Evolutionary conservation across 73 alveolate species (phyloP).

Genomic region (Loxodes magnus): DNA sequence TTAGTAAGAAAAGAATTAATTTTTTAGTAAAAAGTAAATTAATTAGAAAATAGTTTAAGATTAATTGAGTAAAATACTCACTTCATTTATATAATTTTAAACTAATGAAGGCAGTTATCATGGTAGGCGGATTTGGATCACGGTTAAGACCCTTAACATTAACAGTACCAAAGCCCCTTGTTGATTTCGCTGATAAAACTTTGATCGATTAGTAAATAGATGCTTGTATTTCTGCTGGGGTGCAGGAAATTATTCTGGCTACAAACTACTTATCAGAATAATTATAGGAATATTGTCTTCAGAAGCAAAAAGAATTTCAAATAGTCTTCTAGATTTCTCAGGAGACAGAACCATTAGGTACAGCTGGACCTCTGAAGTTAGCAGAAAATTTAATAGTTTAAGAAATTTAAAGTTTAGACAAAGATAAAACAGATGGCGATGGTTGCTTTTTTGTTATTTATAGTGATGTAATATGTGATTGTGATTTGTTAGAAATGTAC

Average conservation of each 20-base stretch:
- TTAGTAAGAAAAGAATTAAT: too few relatives aligned
- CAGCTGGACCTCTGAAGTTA: constrained; percentile 92
- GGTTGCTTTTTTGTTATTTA: constrained; percentile 83
- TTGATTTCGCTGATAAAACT: constrained; percentile 87
- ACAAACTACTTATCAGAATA: constrained; percentile 77
- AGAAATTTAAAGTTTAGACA: constrained; percentile 56
- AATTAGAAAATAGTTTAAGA: too few relatives aligned
- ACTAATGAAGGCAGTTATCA: constrained; percentile 62
- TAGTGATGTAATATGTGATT: constrained; percentile 92
- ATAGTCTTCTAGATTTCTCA: constrained; percentile 54
- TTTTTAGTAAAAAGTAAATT: too few relatives aligned
- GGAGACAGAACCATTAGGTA: constrained; percentile 62
- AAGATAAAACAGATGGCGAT: too few relatives aligned
- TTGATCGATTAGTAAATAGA: constrained; percentile 77
- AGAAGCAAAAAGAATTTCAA: constrained; percentile 17
- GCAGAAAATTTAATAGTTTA: constrained; percentile 72
- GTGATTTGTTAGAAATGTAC: constrained; percentile 79
- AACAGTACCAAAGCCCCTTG: constrained; percentile 75
- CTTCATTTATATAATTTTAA: too few relatives aligned
- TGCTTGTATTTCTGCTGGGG: constrained; percentile 79
- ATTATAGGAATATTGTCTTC: constrained; percentile 37
- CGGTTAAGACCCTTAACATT: constrained; percentile 88
- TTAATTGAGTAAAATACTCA: too few relatives aligned
- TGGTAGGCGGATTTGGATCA: constrained; percentile 93
- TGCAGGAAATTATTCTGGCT: constrained; percentile 83